phyloP scores from a whole-genome alignment of 331 rosid species.

The Malus hybrid region DNA sequence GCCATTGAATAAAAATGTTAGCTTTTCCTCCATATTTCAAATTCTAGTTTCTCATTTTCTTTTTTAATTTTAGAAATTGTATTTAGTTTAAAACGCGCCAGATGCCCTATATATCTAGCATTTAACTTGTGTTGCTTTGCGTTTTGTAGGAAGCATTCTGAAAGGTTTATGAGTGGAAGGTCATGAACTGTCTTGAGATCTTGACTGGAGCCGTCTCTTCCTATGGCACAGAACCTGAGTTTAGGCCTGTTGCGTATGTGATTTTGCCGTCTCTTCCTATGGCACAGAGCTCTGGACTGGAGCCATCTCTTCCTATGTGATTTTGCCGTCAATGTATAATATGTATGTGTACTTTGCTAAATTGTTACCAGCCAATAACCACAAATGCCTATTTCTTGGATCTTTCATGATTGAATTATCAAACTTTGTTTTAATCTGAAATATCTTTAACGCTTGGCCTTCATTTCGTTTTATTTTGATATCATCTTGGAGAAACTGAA shows the following conservation, averaged over 20 bases:
- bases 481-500: slow-evolving; percentile 1
- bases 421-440: background rate
- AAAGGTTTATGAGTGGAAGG: slow-evolving; percentile 93
- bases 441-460: background rate
- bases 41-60: background rate
- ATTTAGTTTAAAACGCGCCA: background rate
- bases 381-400: background rate
- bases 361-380: background rate
- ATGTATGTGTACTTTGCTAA: background rate
- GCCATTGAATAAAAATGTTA: background rate
- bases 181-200: slow-evolving; percentile 84
- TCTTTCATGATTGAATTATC: background rate
- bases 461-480: background rate
- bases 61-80: background rate
- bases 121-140: slow-evolving; percentile 19
- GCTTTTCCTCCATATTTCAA: slow-evolving; percentile 11
- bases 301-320: slow-evolving; percentile 55
- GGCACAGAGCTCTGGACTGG: slow-evolving; percentile 86
- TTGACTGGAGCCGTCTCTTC: slow-evolving; percentile 81
- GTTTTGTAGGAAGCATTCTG: slow-evolving; percentile 78
- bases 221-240: slow-evolving; percentile 64
- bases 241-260: slow-evolving; percentile 62
- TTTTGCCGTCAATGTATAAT: slow-evolving; percentile 3
- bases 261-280: slow-evolving; percentile 40
- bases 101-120: background rate